Evolutionary conservation across 2,329 filamentous ascomycete species (phyloP).

Genomic region (Botryotinia narcissicola): DNA sequence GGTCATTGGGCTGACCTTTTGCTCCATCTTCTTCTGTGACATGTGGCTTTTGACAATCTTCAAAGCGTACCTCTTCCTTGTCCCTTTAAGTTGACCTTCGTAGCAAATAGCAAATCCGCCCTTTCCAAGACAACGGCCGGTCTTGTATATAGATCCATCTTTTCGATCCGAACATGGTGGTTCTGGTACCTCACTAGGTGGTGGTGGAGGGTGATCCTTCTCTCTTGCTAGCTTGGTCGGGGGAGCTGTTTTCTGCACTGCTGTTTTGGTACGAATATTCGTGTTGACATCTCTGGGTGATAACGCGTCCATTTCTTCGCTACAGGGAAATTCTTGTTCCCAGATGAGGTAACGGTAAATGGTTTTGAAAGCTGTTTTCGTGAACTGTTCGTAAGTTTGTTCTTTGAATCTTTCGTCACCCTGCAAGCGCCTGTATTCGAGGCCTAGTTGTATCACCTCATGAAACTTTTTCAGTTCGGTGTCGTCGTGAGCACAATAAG

Average conservation of each 20-base stretch:
- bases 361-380: conserved; percentile 24
- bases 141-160: conserved; percentile 69
- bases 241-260: conserved; percentile 46
- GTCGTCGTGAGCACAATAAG: conserved; percentile 33
- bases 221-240: conserved; percentile 50
- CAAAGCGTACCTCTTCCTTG: conserved; percentile 67
- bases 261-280: conserved; percentile 48
- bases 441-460: conserved; percentile 18
- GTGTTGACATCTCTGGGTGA: conserved; percentile 64
- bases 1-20: conserved; percentile 60
- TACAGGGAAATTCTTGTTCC: conserved; percentile 40
- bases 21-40: conserved; percentile 73
- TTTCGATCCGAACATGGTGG: conserved; percentile 66
- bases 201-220: conserved; percentile 65
- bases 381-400: conserved; percentile 27
- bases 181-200: conserved; percentile 58
- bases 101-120: conserved; percentile 83
- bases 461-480: conserved; percentile 25
- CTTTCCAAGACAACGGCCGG: conserved; percentile 72
- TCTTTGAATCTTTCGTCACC: conserved; percentile 17
- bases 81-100: conserved; percentile 64
- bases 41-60: conserved; percentile 84
- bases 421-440: conserved; percentile 19
- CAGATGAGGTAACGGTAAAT: conserved; percentile 27
- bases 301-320: conserved; percentile 59